Base-by-base conservation (phyloP, 2,329 filamentous ascomycete genomes). In the Aspergillus sp. region DNA sequence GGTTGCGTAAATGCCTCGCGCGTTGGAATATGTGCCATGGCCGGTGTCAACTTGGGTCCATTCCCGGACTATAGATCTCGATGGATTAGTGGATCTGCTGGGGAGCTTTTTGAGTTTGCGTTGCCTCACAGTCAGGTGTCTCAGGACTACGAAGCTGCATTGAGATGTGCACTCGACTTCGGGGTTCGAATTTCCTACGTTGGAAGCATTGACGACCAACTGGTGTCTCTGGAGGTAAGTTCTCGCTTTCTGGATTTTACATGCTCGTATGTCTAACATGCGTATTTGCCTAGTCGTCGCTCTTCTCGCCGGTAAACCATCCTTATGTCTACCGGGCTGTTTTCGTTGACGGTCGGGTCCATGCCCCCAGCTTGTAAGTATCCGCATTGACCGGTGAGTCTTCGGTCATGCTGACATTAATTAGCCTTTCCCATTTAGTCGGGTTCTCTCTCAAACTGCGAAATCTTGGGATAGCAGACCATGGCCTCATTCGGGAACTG, bases 311-410 rank as follows among this genome's bases (percentile, higher is more conserved):
- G 0, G 83, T 90, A 3, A 83, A 82, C 17, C 93, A 98, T 61
- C 93, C 93, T 0, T 90, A 96, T 66, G 91, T 97, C 49, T 95
- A 90, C 65, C 84, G 93, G 23, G 88, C 90, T n/a, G 90, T 95
- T 13, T 97, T 97, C 64, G 87, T 98, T 46, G 91, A 98, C 67
- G 88, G 90, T 22, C 84, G 90, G 50, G 79, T 96, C 30, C 91
- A 97, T 65, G 86, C 90, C 0, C 89, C 90, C 2, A 90, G 95
- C 66, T 98, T 98, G 79, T 81, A 62, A 61, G 78, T 38, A 33
- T 17, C 20, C 17, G n/a, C 37, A 19, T 30, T 41, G 17, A 30
- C 25, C 25, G 38, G 6, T 37, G 22, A 22, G 23, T 19, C 27
- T 20, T 6, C 17, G 38, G 25, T 47, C 33, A 51, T 19, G 38